These are phyloP conservation scores for Fusarium lateritium DNA, from an alignment of 2,329 filamentous ascomycete genomes.

Conservation along the genomic window DNA sequence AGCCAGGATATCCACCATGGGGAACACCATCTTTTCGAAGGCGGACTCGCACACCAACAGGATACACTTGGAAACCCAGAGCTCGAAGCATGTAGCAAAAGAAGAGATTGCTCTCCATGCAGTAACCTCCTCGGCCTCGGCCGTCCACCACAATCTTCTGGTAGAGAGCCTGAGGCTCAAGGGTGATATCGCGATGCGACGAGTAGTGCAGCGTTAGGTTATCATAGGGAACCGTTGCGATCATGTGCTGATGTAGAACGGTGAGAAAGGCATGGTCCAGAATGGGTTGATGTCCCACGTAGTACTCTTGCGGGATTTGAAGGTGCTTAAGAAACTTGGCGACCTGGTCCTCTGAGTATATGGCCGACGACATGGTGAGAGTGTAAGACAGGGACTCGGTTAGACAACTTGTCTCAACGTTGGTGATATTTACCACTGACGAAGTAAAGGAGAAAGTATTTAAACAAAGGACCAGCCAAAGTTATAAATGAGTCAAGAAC, in stretches of 20 bases:
- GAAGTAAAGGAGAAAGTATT: slow-evolving; percentile 11
- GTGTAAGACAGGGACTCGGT: not conserved
- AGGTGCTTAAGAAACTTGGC: slow-evolving; percentile 50
- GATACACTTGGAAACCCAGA: slow-evolving; percentile 69
- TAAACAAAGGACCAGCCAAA: slow-evolving; percentile 16
- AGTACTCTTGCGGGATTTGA: slow-evolving; percentile 49
- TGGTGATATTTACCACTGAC: slow-evolving; percentile 5
- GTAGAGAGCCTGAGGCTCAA: slow-evolving; percentile 64
- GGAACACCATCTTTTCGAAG: slow-evolving; percentile 58
- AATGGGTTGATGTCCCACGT: slow-evolving; percentile 47
- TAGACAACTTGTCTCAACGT: not conserved
- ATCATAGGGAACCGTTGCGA: slow-evolving; percentile 69
- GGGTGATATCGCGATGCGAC: slow-evolving; percentile 54
- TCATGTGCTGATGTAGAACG: slow-evolving; percentile 61
- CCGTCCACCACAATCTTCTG: slow-evolving; percentile 62
- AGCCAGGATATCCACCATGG: slow-evolving; percentile 61
- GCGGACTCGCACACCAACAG: slow-evolving; percentile 67
- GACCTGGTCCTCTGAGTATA: slow-evolving; percentile 50
- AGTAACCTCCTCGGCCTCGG: slow-evolving; percentile 69
- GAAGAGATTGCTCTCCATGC: slow-evolving; percentile 71
- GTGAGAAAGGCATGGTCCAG: slow-evolving; percentile 54
- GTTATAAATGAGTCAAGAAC: slow-evolving; percentile 28
- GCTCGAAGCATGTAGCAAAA: slow-evolving; percentile 67
- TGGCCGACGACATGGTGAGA: slow-evolving; percentile 47
- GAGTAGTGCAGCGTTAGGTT: slow-evolving; percentile 70